Conservation (phyloP, 805 yeast species). For the Lachancea kluyveri region DNA sequence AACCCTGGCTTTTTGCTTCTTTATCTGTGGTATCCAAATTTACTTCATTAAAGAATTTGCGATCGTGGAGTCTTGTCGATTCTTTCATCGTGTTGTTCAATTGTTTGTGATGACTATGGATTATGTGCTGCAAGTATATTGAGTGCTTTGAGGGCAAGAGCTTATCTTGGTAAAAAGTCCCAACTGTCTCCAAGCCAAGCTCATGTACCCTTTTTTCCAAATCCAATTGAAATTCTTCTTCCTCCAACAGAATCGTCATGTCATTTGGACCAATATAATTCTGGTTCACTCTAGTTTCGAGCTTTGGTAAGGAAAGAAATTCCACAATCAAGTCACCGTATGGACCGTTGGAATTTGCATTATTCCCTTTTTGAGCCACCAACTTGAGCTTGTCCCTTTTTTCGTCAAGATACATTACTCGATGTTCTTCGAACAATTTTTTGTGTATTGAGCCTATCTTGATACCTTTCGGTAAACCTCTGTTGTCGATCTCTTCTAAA, state of each 20-base stretch:
- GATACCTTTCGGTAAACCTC: too few species aligned
- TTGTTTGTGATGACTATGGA: not conserved
- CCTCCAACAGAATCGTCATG: conserved; percentile 1
- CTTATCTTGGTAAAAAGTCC: not conserved
- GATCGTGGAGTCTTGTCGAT: not conserved
- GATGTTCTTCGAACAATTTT: too few species aligned
- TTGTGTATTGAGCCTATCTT: too few species aligned
- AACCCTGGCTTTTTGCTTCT: conserved; percentile 4
- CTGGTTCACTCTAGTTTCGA: conserved; percentile 5
- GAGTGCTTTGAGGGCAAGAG: not conserved
- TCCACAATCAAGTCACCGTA: too few species aligned
- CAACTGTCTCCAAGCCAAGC: too few species aligned
- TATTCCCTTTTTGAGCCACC: too few species aligned
- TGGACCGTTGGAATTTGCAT: too few species aligned
- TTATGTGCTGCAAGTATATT: not conserved
- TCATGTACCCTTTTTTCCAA: too few species aligned
- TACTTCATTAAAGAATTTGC: conserved; percentile 8
- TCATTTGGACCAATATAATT: conserved; percentile 1
- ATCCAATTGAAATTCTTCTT: conserved; percentile 4
- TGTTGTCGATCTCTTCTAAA: not conserved
- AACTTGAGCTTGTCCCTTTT: too few species aligned
- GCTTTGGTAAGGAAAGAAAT: not conserved
- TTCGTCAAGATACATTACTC: too few species aligned
- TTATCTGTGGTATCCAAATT: conserved; percentile 1
- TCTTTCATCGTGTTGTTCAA: not conserved